Conservation (phyloP, 768 basidiomycete species). For the Boletellus sp. region DNA sequence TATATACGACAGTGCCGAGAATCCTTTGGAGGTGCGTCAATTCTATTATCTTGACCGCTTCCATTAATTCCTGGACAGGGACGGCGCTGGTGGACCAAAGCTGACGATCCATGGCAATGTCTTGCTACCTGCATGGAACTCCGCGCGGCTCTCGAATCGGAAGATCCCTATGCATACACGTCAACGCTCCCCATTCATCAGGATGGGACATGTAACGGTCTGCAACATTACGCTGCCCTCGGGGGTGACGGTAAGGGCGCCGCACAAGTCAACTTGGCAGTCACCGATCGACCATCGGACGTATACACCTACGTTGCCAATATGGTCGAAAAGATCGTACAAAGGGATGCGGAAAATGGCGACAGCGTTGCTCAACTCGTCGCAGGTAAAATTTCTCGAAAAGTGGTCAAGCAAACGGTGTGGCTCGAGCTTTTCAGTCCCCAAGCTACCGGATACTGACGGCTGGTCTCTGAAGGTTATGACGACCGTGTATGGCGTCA, state of each 20-base stretch:
- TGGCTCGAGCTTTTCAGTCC: conserved; percentile 3
- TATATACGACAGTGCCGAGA: conserved; percentile 76
- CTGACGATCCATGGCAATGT: conserved; percentile 98
- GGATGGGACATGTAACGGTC: conserved; percentile 96
- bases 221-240: conserved; percentile 97
- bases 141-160: conserved; percentile 70
- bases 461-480: conserved; percentile 58
- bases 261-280: conserved; percentile 84
- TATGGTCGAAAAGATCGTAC: conserved; percentile 73
- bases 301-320: conserved; percentile 90
- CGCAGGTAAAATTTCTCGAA: conserved; percentile 76
- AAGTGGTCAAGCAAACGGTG: conserved; percentile 97
- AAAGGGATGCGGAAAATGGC: conserved; percentile 51
- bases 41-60: background rate
- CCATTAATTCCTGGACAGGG: conserved; percentile 43
- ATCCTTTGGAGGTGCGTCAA: conserved; percentile 65
- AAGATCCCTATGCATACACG: conserved; percentile 51
- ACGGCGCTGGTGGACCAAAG: conserved; percentile 80
- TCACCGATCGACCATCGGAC: conserved; percentile 84
- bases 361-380: conserved; percentile 56
- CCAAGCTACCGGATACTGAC: background rate
- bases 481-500: conserved; percentile 99
- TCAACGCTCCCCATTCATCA: conserved; percentile 91
- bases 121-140: conserved; percentile 91
- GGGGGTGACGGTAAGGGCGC: conserved; percentile 91